Evolutionary conservation across 306 rosid genomes (phyloP).

Genomic region (Ormosia semicastrata): DNA sequence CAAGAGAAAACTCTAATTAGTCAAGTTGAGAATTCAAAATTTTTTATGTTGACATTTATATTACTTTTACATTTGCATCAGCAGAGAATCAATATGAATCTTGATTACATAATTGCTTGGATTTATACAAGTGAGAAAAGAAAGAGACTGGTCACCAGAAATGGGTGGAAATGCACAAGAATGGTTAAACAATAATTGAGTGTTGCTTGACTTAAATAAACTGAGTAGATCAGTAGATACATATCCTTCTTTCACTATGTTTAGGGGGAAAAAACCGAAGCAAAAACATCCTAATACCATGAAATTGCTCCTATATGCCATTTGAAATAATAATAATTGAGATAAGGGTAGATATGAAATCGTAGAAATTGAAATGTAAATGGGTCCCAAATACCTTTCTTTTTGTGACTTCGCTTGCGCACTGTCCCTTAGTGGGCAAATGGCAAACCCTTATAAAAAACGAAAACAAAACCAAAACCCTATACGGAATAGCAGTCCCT

Average conservation of each 20-base stretch:
- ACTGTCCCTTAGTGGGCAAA: background rate
- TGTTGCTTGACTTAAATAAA: no score
- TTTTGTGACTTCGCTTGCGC: background rate
- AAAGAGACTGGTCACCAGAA: slow-evolving; percentile 13
- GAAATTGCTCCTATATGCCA: no score
- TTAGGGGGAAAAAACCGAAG: no score
- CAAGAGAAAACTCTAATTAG: background rate
- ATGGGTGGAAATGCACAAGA: background rate
- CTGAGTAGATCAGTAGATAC: no score
- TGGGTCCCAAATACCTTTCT: background rate
- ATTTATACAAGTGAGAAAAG: background rate
- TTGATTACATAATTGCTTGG: background rate
- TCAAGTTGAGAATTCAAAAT: background rate
- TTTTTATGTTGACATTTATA: background rate
- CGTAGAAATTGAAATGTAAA: background rate
- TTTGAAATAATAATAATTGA: no score
- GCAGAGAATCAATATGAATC: background rate
- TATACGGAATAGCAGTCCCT: background rate
- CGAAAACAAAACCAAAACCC: no score
- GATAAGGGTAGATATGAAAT: background rate
- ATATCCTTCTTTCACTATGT: no score
- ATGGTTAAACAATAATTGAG: no score
- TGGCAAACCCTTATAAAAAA: background rate
- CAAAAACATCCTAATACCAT: no score
- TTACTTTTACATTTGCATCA: background rate